Evolutionary conservation across 352 stramenopile species (phyloP), one percentile per base, ranked within the genome.

Genomic region (Thalassiosira exigua): DNA sequence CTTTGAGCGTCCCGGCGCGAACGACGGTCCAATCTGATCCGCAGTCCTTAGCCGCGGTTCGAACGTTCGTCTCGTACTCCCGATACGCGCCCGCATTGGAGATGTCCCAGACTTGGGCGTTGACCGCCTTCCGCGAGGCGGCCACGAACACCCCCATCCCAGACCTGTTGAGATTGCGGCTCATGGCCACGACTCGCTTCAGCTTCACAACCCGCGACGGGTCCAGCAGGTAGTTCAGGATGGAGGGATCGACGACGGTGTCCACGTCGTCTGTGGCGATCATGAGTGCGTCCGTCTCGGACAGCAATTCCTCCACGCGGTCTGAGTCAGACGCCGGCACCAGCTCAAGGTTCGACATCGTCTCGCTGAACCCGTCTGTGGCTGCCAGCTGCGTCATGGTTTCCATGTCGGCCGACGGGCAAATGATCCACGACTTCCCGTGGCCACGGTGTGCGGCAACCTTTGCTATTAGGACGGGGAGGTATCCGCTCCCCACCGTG

Each of bases 51-150:
- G 51, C 44, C 17, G 62, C 50, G 9, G 54, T 39, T 59, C 68
- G 57, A 12, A 84, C n/a, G 24, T 56, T 66, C 33, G 58, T 5
- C 53, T 81, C 76, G 21, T 74, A 84, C 32, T 62, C 30, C 36
- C 44, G 19, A 70, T 74, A 81, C 4, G 69, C 48, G 14, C 2
- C 44, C 17, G 22, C 12, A 22, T 72, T 66, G 14, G 19, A 51
- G 50, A 67, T 73, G 29, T 70, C 62, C 78, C 78, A 85, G 7
- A 85, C 78, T 69, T 85, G 60, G 5, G 42, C 21, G 57, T 85
- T 85, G 0, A 73, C 73, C 26, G 66, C 65, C n/a, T 39, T n/a
- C 42, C 69, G 77, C 33, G 72, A 79, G 1, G 77, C 58, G 19
- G 65, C 30, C 7, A 74, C 68, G 17, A 84, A 22, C n/a, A 79